A percentile compares a stretch with the other conserved stretches of the same genome.
Evolutionary conservation across 192 early-diverging fungal genomes (phyloP).

Genomic region (Geosiphon pyriformis): DNA sequence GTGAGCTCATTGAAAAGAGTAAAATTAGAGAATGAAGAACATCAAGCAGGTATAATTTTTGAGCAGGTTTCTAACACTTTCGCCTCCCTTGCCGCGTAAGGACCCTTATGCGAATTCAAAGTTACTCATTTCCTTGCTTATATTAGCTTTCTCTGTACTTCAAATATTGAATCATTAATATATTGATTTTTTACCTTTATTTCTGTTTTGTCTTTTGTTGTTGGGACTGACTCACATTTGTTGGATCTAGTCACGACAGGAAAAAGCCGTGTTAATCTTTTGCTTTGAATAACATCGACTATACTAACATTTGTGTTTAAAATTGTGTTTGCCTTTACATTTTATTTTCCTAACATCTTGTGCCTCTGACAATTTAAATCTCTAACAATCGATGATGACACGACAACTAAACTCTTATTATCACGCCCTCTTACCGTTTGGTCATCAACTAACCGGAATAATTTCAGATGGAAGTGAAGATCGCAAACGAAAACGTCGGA

Average conservation of each 20-base stretch:
- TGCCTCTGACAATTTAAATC: neutral
- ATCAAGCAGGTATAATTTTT: neutral
- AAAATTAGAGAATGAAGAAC: neutral
- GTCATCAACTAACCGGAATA: slow-evolving; percentile 21
- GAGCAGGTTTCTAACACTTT: neutral
- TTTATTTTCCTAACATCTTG: neutral
- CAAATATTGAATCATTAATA: too few relatives aligned
- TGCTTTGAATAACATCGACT: neutral
- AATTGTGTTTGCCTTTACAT: slow-evolving; percentile 16
- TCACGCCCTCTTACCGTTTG: neutral
- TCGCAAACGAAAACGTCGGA: slow-evolving; percentile 64
- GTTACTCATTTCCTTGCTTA: neutral
- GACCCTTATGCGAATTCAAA: neutral
- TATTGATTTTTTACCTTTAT: too few relatives aligned
- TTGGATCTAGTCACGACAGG: too few relatives aligned
- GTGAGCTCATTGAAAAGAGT: neutral
- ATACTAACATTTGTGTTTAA: slow-evolving; percentile 12
- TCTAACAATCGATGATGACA: neutral
- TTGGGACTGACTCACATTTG: too few relatives aligned
- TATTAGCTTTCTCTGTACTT: too few relatives aligned
- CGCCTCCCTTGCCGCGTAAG: neutral
- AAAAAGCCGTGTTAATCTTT: neutral
- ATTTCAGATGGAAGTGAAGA: slow-evolving; percentile 38
- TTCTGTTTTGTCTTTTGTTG: too few relatives aligned
- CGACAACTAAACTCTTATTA: neutral